Evolutionary conservation across 495 filamentous ascomycete species (phyloP).

Genomic region (Neurospora intermedia): DNA sequence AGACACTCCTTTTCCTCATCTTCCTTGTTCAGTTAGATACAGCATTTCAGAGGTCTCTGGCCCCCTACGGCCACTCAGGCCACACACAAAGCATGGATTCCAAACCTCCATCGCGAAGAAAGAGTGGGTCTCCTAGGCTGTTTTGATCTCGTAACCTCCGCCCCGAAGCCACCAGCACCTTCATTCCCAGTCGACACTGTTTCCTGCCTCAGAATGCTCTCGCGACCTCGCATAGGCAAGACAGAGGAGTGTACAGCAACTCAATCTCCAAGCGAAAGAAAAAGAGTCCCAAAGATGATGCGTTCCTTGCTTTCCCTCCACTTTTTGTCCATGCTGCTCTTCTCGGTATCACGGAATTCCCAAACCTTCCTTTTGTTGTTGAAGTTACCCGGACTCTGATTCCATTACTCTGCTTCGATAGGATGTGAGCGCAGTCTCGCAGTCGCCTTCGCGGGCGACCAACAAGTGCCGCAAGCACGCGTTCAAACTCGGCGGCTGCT

Average conservation of each 20-base stretch:
- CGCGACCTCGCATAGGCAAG: not conserved
- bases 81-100: not conserved
- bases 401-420: not conserved
- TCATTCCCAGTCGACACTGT: not conserved
- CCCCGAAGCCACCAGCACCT: not conserved
- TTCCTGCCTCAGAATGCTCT: not conserved
- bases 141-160: not conserved
- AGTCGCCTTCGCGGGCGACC: not conserved
- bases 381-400: not conserved
- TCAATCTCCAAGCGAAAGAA: not conserved
- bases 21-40: not conserved
- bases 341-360: not conserved
- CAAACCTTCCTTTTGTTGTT: not conserved
- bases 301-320: not conserved
- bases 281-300: not conserved
- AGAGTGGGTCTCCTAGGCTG: not conserved
- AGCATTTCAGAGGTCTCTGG: not conserved
- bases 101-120: not conserved
- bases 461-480: not conserved
- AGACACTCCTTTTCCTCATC: not conserved
- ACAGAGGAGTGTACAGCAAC: not conserved
- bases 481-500: not conserved
- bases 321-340: not conserved
- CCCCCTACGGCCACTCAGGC: not conserved
- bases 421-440: not conserved